phyloP scores from a whole-genome alignment of 2,329 filamentous ascomycete species.

The Penicillium fuscoglaucum region DNA sequence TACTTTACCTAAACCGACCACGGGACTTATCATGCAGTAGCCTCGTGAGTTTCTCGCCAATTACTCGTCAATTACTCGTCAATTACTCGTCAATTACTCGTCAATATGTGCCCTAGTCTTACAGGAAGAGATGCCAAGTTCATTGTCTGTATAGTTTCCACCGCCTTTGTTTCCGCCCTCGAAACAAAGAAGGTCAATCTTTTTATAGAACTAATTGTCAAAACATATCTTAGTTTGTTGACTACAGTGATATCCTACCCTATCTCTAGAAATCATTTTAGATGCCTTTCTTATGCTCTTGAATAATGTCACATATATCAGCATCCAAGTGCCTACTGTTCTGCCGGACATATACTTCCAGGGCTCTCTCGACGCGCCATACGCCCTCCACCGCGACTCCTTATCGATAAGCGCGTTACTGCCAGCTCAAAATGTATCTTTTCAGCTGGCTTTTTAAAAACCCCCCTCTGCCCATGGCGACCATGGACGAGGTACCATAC shows the following conservation, averaged over 20 bases:
- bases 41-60: neutral
- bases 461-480: slow-evolving; percentile 20
- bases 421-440: slow-evolving; percentile 2
- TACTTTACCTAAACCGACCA: neutral
- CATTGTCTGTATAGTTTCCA: neutral
- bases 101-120: neutral
- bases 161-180: slow-evolving; percentile 5
- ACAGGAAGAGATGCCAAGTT: neutral
- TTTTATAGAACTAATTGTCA: neutral
- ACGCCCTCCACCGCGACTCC: slow-evolving; percentile 2
- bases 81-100: neutral
- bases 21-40: neutral
- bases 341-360: neutral
- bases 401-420: slow-evolving; percentile 28
- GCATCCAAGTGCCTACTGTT: neutral
- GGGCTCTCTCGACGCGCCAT: neutral
- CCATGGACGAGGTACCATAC: slow-evolving; percentile 43
- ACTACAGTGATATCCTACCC: neutral
- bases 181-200: neutral
- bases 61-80: neutral
- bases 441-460: slow-evolving; percentile 1
- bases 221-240: neutral
- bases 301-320: neutral
- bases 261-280: neutral
- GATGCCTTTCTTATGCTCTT: neutral